Conservation (phyloP, 345 rosid genomes). For the Populus deltoides region DNA sequence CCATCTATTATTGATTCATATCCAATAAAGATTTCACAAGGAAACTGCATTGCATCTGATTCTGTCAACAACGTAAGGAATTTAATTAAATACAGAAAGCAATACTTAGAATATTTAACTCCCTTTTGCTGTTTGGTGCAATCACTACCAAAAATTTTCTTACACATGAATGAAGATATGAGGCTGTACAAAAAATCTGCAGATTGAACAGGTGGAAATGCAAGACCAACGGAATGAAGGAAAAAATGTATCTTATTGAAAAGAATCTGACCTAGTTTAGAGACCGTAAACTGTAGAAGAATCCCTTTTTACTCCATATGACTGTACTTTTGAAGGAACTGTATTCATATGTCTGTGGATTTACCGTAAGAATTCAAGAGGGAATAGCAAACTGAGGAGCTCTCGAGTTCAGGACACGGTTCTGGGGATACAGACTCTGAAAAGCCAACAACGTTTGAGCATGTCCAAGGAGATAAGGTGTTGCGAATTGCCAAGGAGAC, state of each 20-base stretch:
- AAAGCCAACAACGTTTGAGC: constrained; percentile 66
- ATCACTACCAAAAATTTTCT: constrained; percentile 54
- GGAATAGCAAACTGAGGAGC: constrained; percentile 36
- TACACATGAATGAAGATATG: constrained; percentile 85
- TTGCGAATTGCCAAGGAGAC: constrained; percentile 46
- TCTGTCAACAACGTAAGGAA: neutral
- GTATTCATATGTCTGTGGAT: constrained; percentile 45
- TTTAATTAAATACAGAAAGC: neutral
- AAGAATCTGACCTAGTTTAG: constrained; percentile 43
- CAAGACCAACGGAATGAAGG: constrained; percentile 14
- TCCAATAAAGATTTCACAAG: neutral
- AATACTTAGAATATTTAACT: neutral
- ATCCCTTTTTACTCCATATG: constrained; percentile 14
- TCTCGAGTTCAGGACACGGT: constrained; percentile 58
- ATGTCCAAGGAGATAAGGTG: constrained; percentile 49
- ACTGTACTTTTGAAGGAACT: constrained; percentile 5
- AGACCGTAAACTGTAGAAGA: constrained; percentile 25
- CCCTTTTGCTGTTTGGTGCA: constrained; percentile 19
- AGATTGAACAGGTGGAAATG: constrained; percentile 31
- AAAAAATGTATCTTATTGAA: constrained; percentile 44
- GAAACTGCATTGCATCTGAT: neutral
- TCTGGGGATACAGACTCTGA: constrained; percentile 69
- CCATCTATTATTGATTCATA: neutral
- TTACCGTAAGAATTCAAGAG: constrained; percentile 26
- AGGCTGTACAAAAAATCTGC: constrained; percentile 68